Conservation (phyloP, 208 protist species). For the Tetramitus jugosus region DNA sequence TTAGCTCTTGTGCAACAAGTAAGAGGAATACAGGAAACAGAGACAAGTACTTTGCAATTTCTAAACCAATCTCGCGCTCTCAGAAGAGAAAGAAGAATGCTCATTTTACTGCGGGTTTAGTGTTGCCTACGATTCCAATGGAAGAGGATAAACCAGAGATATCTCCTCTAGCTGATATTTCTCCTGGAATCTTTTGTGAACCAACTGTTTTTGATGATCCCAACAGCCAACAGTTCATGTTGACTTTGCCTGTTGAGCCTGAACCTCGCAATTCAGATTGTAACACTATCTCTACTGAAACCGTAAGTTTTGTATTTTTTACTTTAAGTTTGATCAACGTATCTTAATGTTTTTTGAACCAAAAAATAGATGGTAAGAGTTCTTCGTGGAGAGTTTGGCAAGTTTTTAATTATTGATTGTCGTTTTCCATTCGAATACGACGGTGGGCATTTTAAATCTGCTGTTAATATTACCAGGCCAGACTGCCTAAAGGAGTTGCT, state of each 20-base stretch:
- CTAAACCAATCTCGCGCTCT: too few relatives aligned
- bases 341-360: too few relatives aligned
- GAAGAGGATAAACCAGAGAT: too few relatives aligned
- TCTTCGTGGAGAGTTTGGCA: conserved; percentile 22
- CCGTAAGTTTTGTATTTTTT: neutral
- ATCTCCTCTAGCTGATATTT: neutral
- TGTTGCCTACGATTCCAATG: too few relatives aligned
- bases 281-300: neutral
- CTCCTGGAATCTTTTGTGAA: neutral
- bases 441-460: conserved; percentile 43
- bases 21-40: too few relatives aligned
- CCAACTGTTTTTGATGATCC: neutral
- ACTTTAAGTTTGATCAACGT: neutral
- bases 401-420: conserved; percentile 43
- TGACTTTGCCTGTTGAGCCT: neutral
- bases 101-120: too few relatives aligned
- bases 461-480: conserved; percentile 37
- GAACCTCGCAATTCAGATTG: neutral
- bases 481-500: conserved; percentile 19
- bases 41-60: too few relatives aligned
- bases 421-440: conserved; percentile 47
- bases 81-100: too few relatives aligned
- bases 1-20: too few relatives aligned
- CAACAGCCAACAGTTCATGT: neutral
- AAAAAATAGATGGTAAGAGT: conserved; percentile 26